Base-by-base conservation (phyloP, 106 monocot species). In the Gastrodia elata region DNA sequence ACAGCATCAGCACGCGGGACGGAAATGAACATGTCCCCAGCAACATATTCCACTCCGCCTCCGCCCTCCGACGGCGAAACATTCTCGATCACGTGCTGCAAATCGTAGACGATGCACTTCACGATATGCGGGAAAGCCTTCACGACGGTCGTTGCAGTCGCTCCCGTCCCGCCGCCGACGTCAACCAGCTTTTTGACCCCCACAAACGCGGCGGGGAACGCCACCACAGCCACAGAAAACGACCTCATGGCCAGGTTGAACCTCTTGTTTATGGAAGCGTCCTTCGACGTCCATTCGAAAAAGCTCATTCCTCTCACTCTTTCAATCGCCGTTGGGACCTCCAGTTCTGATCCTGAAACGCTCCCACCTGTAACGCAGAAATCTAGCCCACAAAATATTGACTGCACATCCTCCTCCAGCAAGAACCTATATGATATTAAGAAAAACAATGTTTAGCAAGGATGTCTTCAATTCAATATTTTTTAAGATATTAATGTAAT, bases 161-260 rank as follows among this genome's bases (percentile, higher is more conserved):
- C 28, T 20, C 76, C 76, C 15, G 34, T 38, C 3, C 76, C 76
- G 3, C 76, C 76, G 16, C 76, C 76, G 14, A 76, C 76, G 25
- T 76, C 76, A 3, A 76, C 68, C 24, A 69, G 6, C n/a, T 52
- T 37, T 38, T 28, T 15, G 26, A 76, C 16, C 25, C 76, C 68
- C 6, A 38, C 15, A 22, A 76, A 69, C 49, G 1, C 15, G 20
- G 49, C 68, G 16, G 15, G 32, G 0, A 18, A 25, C 13, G 56
- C 75, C 32, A 61, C 32, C 24, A 11, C 69, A 42, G 28, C 9
- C 48, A 71, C 36, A 14, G 44, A 6, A 13, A 43, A 5, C 24
- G 37, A 15, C 7, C 41, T 44, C 80, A 80, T 57, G 15, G 27
- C 70, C 22, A 75, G 61, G 25, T 80, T 80, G 59, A 80, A 75